Evolutionary conservation across 345 rosid species (phyloP).

Genomic region (Geranium brycei): DNA sequence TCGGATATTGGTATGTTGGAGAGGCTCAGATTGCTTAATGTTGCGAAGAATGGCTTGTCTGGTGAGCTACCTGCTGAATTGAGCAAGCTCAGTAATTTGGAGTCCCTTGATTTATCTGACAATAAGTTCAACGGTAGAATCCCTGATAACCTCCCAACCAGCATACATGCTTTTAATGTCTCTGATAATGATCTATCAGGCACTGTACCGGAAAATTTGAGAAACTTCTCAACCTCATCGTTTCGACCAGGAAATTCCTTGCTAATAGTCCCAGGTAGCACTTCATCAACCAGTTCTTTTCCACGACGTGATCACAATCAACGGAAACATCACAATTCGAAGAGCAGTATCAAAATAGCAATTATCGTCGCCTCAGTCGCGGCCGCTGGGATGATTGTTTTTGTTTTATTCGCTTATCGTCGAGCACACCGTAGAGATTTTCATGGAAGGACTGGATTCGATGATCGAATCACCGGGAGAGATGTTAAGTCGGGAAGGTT

Average conservation of each 20-base stretch:
- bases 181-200: slow-evolving; percentile 73
- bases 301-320: not conserved
- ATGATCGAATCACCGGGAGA: slow-evolving; percentile 28
- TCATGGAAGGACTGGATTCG: slow-evolving; percentile 41
- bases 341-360: slow-evolving; percentile 38
- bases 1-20: slow-evolving; percentile 51
- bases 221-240: slow-evolving; percentile 35
- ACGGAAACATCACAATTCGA: slow-evolving; percentile 26
- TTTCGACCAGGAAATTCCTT: slow-evolving; percentile 65
- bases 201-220: slow-evolving; percentile 42
- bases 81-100: slow-evolving; percentile 52
- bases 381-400: slow-evolving; percentile 47
- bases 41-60: slow-evolving; percentile 51
- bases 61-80: slow-evolving; percentile 69
- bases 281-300: slow-evolving; percentile 12
- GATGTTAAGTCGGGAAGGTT: slow-evolving; percentile 48
- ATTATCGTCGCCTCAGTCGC: slow-evolving; percentile 64
- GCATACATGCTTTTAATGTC: slow-evolving; percentile 53
- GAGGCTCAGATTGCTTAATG: slow-evolving; percentile 41
- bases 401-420: slow-evolving; percentile 59
- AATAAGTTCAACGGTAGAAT: slow-evolving; percentile 57
- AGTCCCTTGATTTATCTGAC: slow-evolving; percentile 69
- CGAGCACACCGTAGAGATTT: slow-evolving; percentile 50
- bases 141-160: slow-evolving; percentile 51
- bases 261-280: slow-evolving; percentile 25